Base-by-base conservation (phyloP, 108 stramenopile species). In the Ochromonas danica region DNA sequence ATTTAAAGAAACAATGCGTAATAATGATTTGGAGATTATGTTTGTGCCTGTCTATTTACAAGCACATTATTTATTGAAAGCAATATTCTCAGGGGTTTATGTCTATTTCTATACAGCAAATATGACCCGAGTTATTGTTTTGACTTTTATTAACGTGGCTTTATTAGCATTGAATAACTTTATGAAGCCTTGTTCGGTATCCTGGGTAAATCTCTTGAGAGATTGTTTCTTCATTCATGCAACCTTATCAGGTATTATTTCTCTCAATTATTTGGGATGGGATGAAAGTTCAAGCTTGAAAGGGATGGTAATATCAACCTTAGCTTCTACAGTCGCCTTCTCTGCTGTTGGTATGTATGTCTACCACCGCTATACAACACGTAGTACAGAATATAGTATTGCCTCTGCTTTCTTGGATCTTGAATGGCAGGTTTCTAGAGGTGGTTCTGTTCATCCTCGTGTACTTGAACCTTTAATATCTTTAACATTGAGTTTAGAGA, bases 31-130 rank as follows among this genome's bases (percentile, higher is more conserved):
- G 10, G 72, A 75, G 27, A 42, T 75, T 36, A 75, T 75, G 72
- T 75, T 75, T 42, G 72, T 75, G 36, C 72, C 72, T 10, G 72
- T 75, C 72, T 75, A 75, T 60, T 60, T 75, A 31, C 72, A 75
- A 75, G 72, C 72, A 6, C 72, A 75, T 75, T 75, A 57, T 41
- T 36, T 75, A 41, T 42, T 75, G 36, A 75, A 75, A 60, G 72
- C 72, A 28, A 75, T 75, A 28, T 70, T 70, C 22, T 70, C 14
- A 6, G 72, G 72, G 10, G 36, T 75, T 33, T 75, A 75, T 36
- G 72, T 75, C 10, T 75, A 60, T 41, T 75, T 75, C 40, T 75
- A 75, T 25, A 45, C 25, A 6, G 72, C 6, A 6, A 60, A 75
- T 41, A 35, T 45, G 10, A 75, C 72, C 17, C 14, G 72, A 36